Base-by-base conservation (phyloP, 2,329 filamentous ascomycete species). In the Aspergillus transmontanensis region DNA sequence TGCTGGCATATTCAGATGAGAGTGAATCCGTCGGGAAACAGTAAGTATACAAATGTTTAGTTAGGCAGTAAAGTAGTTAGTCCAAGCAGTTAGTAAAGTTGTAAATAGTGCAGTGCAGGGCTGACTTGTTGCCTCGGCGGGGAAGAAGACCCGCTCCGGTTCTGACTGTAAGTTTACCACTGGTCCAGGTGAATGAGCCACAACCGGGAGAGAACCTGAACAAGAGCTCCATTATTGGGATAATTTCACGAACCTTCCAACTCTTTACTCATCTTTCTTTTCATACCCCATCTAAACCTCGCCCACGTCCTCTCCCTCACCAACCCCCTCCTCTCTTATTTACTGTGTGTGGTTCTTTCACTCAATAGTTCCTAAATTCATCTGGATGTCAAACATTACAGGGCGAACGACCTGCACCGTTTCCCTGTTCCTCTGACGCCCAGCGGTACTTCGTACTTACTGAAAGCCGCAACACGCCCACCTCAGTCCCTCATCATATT, bases 351-450 rank as follows among this genome's bases (percentile, higher is more conserved):
- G 50, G n/a, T 16, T 55, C 14, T 58, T 43, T 10, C 21, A 50
- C 34, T 48, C 61, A 28, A 36, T 19, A 43, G 32, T 36, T 46
- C 30, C 34, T 55, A 51, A 45, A 51, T 53, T 36, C 43, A 43
- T 57, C 60, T 61, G 57, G 64, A 58, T 64, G 58, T 68, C 66
- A 69, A 69, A 69, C 11, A 66, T 62, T 68, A 67, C 66, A 68
- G 72, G 71, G 66, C 66, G 67, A 63, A 75, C 78, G 77, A 78
- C 78, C 78, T 80, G 78, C 78, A 80, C 78, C 75, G 74, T 78
- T 76, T 73, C 68, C 73, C 74, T 74, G 66, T 69, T 68, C 46
- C 68, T 70, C 67, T 71, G 68, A 65, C 66, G 57, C 61, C 67
- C 66, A 67, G 64, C 66, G 68, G 67, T 68, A 72, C 68, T 68